Evolutionary conservation across 441 rosid species (phyloP), one percentile per base, ranked within the genome.

Genomic region (Breynia disticha): DNA sequence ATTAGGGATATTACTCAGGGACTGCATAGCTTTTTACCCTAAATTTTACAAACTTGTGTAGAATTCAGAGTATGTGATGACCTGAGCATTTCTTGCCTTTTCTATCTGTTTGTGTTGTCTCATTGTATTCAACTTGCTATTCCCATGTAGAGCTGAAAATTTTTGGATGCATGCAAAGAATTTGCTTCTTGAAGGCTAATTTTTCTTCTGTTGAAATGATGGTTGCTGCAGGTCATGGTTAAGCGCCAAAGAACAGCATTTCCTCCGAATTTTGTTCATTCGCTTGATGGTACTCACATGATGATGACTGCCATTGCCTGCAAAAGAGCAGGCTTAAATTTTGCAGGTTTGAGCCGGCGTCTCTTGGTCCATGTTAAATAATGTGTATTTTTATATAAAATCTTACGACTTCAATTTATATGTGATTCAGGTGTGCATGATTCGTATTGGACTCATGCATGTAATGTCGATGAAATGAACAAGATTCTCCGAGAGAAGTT

Each of bases 261-360:
- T 20, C 88, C 99, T 22, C 97, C 97, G 7, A 89, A 94, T 71
- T 83, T 94, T 75, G 94, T 94, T 63, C 96, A 94, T 78, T 94
- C 97, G 28, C 99, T 94, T 61, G 99, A 94, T 76, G 88, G 97
- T 63, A 81, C 97, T 56, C 99, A 93, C 79, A 89, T 94, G 99
- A 94, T 87, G 99, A 94, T 94, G 96, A 94, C 99, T 46, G 99
- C 99, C 54, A 75, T 85, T 78, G 94, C 96, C 68, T 94, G 99
- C 85, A 87, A 79, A 72, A 74, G 60, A 48, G 86, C 80, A 35
- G 90, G 95, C 62, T 73, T 94, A 73, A 82, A 72, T 66, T 93
- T 93, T 77, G 99, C 99, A 79, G 99, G 97, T 89, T 56, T 16
- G 60, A 56, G 20, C 48, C 20, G 16, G 28, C 13, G 20, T 45